Base-by-base conservation (phyloP, 148 eudicot species). In the Vaccinium corymbosum region DNA sequence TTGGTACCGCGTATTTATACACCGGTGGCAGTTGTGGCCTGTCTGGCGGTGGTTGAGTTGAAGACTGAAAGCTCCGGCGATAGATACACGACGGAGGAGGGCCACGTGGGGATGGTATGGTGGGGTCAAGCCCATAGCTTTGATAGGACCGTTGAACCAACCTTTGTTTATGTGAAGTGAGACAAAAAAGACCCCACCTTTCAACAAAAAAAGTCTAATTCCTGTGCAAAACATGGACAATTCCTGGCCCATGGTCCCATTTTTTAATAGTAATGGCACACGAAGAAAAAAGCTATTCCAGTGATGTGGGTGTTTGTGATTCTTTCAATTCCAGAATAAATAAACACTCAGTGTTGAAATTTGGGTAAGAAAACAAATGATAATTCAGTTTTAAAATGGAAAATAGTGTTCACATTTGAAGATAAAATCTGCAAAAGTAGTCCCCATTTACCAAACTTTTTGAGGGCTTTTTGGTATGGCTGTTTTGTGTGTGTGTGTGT, bases 51-150 rank as follows among this genome's bases (percentile, higher is more conserved):
- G 25, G 15, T 8, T 7, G 66, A 17, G 81, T 53, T 79, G 22
- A 55, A 79, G 49, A 79, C 15, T 78, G 81, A 79, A 79, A 79
- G 81, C 81, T 55, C 81, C 49, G 15, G 25, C 17, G 27, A 59
- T 9, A 17, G 81, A 6, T 9, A 79, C 81, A 9, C 59, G 49
- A 4, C 62, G 50, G 66, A 53, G 81, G 64, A 27, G 49, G 81
- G 66, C 46, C 62, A 55, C 22, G 59, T 79, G 81, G 81, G 42
- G 62, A 35, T 35, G 20, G 42, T 38, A 27, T 12, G 25, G 56
- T 3, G 42, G 8, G 25, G 46, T 42, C 15, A n/a, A 20, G 5
- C 5, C 22, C 22, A 6, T 74, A 22, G 77, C 20, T 48, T 42
- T 75, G 80, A 52, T 51, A 52, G 42, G 62, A 52, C 80, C 1